Evolutionary conservation across 1,284 basidiomycete genomes (phyloP), one percentile per base, ranked within the genome.

Genomic region (Bondarzewia mesenterica): DNA sequence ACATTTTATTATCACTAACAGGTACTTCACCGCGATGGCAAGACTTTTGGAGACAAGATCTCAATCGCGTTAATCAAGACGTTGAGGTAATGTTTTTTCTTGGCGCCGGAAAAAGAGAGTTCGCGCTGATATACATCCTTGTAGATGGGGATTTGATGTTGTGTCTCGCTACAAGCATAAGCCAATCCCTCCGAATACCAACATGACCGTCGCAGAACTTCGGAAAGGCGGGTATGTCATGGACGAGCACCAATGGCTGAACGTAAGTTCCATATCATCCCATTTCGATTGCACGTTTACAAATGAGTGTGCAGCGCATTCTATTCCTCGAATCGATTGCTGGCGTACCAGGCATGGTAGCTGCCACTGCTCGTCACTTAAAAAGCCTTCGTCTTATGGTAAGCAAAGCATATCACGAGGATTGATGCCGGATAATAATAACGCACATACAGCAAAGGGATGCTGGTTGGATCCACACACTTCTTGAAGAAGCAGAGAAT

Each of bases 271-370:
- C 22, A 32, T 47, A 20, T 29, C 12, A 27, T 49, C 15, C 44
- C 38, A 16, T 27, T 15, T 50, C 37, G 14, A 35, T 45, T 20
- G 49, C 22, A 23, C 41, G 43, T 50, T 40, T 42, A 49, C 20
- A 21, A 29, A 14, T 15, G 7, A 26, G 37, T 36, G 42, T n/a
- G 40, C 58, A 86, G 78, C 78, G 93, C 21, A 88, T 94, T 54
- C 70, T 96, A 41, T 89, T 96, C 68, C 74, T 96, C 39, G 93
- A 96, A 68, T 85, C 79, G 46, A 81, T 96, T 46, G 95, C 95
- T 5, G 95, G 91, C 35, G 93, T 93, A 5, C 91, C 92, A 10
- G 93, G 93, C 2, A 94, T 95, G 91, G 91, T 93, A 10, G 93
- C 84, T 12, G 93, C 90, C 2, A 88, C 88, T 23, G 71, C 92